Evolutionary conservation across 495 filamentous ascomycete species (phyloP), one percentile per base, ranked within the genome.

Genomic region (Neurospora intermedia): DNA sequence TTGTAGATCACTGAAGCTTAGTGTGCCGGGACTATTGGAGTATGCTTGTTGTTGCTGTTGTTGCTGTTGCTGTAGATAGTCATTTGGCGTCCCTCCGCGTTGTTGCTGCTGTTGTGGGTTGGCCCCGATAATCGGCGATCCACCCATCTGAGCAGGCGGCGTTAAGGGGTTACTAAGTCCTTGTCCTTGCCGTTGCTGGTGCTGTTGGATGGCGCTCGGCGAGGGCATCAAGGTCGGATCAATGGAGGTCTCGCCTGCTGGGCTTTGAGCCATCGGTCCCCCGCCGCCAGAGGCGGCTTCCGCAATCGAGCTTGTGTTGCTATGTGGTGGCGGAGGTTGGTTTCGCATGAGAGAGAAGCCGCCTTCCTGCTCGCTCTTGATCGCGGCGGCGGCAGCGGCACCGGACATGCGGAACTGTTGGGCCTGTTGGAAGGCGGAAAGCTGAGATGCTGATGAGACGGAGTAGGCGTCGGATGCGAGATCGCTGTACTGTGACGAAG

Each of bases 141-240:
- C 54, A 16, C 23, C 54, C 27, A 66, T 66, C 15, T 16, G 54
- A 18, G 54, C 54, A 31, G 54, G 54, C 6, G 54, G 54, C 27
- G 54, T 35, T 13, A 66, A 27, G 27, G 54, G 13, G 31, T 66
- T 66, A 18, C 8, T 18, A 8, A 66, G 27, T 66, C 54, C 54
- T 38, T 66, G 54, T 38, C 54, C 54, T 66, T 66, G 54, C 54
- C 54, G 54, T 66, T 66, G 79, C 72, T 77, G 76, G 73, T 73
- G 74, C 35, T 73, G 81, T 75, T 43, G 79, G 39, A 45, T 66
- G 71, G 72, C 72, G 70, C 41, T 72, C n/a, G 81, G 82, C 35
- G 83, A 85, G 16, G 83, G 82, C 59, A 86, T 78, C 39, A 85
- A 75, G 10, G 82, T 80, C 27, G 84, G 84, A 69, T 86, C 84